Conservation (phyloP, 2,329 filamentous ascomycete genomes). For the Ascochyta viciae-villosae region DNA sequence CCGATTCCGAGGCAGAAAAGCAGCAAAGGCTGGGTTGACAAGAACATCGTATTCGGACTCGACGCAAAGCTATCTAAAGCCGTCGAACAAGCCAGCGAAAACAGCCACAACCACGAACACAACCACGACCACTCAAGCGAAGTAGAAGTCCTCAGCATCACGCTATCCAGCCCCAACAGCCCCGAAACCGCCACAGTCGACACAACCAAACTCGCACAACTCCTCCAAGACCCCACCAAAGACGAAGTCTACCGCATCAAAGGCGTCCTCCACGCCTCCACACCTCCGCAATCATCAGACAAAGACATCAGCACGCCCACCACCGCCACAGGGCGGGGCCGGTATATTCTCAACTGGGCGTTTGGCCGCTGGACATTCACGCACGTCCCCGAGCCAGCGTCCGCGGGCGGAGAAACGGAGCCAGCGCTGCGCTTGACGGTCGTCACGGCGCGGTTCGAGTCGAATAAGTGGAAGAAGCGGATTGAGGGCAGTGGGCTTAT, state of each 20-base stretch:
- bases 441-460: conserved; percentile 75
- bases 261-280: conserved; percentile 62
- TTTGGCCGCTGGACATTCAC: conserved; percentile 97
- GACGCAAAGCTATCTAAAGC: conserved; percentile 76
- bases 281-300: conserved; percentile 57
- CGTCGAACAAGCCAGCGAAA: conserved; percentile 53
- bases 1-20: conserved; percentile 82
- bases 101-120: conserved; percentile 59
- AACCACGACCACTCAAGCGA: conserved; percentile 77
- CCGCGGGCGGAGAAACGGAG: conserved; percentile 54
- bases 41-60: conserved; percentile 83
- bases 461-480: conserved; percentile 78
- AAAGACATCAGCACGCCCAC: conserved; percentile 29
- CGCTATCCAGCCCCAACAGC: conserved; percentile 59
- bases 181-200: conserved; percentile 61
- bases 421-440: conserved; percentile 74
- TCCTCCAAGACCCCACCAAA: conserved; percentile 79
- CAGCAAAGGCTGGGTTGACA: conserved; percentile 77
- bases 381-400: conserved; percentile 51
- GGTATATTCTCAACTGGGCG: conserved; percentile 97
- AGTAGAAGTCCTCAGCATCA: conserved; percentile 89
- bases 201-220: conserved; percentile 60
- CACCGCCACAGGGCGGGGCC: conserved; percentile 48
- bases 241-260: conserved; percentile 98
- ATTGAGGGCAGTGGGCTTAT: conserved; percentile 64